Conservation (phyloP, 1,284 basidiomycete species). For the Cutaneotrichosporon cyanovorans region DNA sequence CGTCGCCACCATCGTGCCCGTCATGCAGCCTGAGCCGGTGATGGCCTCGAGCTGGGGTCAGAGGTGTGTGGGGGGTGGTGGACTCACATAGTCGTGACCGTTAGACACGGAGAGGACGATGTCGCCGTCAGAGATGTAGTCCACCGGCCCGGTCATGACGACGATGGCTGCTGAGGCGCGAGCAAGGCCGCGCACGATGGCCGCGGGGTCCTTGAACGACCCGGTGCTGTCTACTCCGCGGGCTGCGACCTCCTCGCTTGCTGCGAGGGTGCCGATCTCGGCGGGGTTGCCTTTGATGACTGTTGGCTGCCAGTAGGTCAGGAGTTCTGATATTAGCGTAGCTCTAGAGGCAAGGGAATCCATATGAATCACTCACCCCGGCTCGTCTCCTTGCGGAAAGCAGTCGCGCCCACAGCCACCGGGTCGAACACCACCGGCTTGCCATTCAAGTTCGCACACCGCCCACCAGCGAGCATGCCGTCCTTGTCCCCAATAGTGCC, state of each 20-base stretch:
- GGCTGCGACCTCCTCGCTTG: constrained; percentile 67
- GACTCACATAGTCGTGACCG: constrained; percentile 56
- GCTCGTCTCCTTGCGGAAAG: constrained; percentile 57
- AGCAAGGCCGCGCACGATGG: constrained; percentile 65
- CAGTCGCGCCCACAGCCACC: constrained; percentile 82
- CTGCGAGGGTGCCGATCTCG: constrained; percentile 72
- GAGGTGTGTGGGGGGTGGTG: neutral
- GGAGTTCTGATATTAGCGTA: constrained; percentile 52
- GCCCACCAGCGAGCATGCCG: constrained; percentile 75
- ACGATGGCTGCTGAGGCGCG: constrained; percentile 75
- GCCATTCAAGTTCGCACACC: constrained; percentile 59
- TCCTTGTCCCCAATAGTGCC: constrained; percentile 68
- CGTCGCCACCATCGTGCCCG: constrained; percentile 50
- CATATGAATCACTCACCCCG: constrained; percentile 47
- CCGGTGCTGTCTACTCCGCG: constrained; percentile 85
- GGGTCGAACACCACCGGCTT: constrained; percentile 89
- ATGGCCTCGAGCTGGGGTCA: constrained; percentile 57
- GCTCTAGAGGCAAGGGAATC: neutral
- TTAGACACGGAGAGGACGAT: constrained; percentile 64
- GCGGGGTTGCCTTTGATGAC: constrained; percentile 94
- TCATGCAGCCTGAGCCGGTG: constrained; percentile 85
- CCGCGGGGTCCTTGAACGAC: constrained; percentile 62
- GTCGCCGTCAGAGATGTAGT: constrained; percentile 80
- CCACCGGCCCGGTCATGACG: constrained; percentile 70
- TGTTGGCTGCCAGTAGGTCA: constrained; percentile 78